These are phyloP conservation scores for Penicillium roqueforti DNA, from an alignment of 495 filamentous ascomycete genomes.

Conservation along the genomic window DNA sequence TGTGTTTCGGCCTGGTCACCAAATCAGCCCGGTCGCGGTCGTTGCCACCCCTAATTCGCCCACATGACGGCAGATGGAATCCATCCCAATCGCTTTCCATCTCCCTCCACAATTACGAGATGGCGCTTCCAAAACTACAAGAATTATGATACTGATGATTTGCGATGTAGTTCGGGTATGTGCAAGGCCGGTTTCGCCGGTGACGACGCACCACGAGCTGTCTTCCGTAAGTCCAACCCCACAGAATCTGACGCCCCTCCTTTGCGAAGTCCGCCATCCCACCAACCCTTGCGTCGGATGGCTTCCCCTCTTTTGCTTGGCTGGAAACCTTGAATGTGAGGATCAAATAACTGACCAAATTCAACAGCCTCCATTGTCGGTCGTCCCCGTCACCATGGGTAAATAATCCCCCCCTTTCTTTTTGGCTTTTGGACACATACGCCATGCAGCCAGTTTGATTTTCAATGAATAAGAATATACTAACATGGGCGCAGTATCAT, in stretches of 20 bases:
- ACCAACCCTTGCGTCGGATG: constrained; percentile 31
- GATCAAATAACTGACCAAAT: constrained; percentile 4
- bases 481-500: constrained; percentile 71
- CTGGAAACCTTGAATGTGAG: neutral
- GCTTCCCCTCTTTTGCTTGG: constrained; percentile 3
- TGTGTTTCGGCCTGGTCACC: constrained; percentile 18
- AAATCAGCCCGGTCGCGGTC: constrained; percentile 27
- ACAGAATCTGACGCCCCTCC: constrained; percentile 18
- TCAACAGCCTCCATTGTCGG: constrained; percentile 92
- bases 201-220: constrained; percentile 99
- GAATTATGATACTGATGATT: constrained; percentile 46
- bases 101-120: constrained; percentile 2
- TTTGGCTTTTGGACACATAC: constrained; percentile 15
- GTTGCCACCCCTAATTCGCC: constrained; percentile 16
- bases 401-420: constrained; percentile 46
- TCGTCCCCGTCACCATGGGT: constrained; percentile 99
- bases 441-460: neutral
- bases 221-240: constrained; percentile 89
- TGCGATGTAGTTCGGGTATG: constrained; percentile 86
- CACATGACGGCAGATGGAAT: constrained; percentile 15
- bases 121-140: constrained; percentile 1
- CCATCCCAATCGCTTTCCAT: constrained; percentile 18
- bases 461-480: constrained; percentile 19
- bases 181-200: constrained; percentile 99
- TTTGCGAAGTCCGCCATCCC: constrained; percentile 14